Evolutionary conservation across 2,329 filamentous ascomycete genomes (phyloP), one percentile per base, ranked within the genome.

Genomic region (Pseudogymnoascus destructans): DNA sequence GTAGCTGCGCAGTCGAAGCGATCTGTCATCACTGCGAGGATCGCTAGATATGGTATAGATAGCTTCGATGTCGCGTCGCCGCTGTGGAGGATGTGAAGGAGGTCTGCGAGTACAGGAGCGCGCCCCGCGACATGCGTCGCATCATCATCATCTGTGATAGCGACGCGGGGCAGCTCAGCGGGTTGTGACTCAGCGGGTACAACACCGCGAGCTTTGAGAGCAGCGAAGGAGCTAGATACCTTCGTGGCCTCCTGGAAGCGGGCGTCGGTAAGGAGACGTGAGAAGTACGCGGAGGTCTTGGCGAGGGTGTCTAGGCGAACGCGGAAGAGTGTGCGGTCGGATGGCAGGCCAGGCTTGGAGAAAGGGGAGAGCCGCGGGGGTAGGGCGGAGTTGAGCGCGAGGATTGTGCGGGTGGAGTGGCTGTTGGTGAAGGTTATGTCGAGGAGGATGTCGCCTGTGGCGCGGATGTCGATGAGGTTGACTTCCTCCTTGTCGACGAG

Each of bases 21-120:
- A 69, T 90, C 87, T 8, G 86, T 85, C 59, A 88, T 77, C 57
- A 89, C 77, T 38, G 84, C 81, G 38, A 90, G 72, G 1, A 84
- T 85, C 11, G 82, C 79, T 9, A 87, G 74, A 63, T 85, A 85
- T 5, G 79, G 71, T 62, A 87, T 76, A 13, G 77, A 78, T 17
- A 77, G 73, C 1, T 67, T 70, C 1, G 69, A 70, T 8, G 63
- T 70, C 35, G 74, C 69, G 35, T 79, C 76, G 54, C 72, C 72
- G 19, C 76, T 76, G 67, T 90, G 86, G 15, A 89, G 72, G 15
- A 87, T 79, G 15, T 77, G 74, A 21, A 90, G 71, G 64, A 90
- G 80, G 67, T 89, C 86, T 55, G 77, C 77, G 63, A 87, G 80
- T n/a, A 80, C 75, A 5, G 73, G 73, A 63, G 85, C 82, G 32